Evolutionary conservation across 192 early-diverging fungal species (phyloP).

Genomic region (Coemansia sp.): DNA sequence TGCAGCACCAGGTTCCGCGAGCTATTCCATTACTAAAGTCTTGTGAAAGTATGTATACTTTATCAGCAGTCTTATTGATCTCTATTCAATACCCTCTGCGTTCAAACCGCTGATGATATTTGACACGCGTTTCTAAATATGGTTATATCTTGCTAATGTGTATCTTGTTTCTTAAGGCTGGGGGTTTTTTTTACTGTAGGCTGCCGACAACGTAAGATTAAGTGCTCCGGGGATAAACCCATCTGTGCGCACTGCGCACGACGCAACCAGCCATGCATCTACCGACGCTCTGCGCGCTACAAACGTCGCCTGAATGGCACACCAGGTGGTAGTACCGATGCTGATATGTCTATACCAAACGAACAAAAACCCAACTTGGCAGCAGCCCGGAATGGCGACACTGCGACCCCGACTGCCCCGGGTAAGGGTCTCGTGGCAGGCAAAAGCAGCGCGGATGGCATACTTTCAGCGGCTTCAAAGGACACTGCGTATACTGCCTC

Average conservation of each 20-base stretch:
- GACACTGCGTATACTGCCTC: not conserved
- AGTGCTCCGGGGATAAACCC: constrained; percentile 53
- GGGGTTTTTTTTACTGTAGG: constrained; percentile 19
- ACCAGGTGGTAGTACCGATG: not conserved
- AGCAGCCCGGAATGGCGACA: constrained; percentile 6
- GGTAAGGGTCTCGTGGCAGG: constrained; percentile 5
- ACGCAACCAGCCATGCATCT: constrained; percentile 53
- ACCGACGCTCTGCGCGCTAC: constrained; percentile 54
- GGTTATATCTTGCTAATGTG: not conserved
- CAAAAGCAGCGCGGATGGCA: constrained; percentile 3
- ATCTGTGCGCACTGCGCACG: constrained; percentile 51
- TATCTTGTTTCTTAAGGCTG: not conserved
- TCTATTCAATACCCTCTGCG: not conserved
- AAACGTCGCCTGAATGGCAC: constrained; percentile 35
- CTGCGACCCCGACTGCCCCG: not conserved
- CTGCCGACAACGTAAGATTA: constrained; percentile 53
- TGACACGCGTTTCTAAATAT: not conserved
- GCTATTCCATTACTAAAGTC: constrained; percentile 55
- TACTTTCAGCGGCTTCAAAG: not conserved
- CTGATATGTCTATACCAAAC: not conserved
- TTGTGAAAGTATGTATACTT: constrained; percentile 46
- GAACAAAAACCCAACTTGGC: not conserved
- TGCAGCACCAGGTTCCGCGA: constrained; percentile 14
- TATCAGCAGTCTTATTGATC: constrained; percentile 2
- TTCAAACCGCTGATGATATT: not conserved